These are phyloP conservation scores for Zizania palustris DNA, from an alignment of 202 grass and related monocot species.

Conservation along the genomic window DNA sequence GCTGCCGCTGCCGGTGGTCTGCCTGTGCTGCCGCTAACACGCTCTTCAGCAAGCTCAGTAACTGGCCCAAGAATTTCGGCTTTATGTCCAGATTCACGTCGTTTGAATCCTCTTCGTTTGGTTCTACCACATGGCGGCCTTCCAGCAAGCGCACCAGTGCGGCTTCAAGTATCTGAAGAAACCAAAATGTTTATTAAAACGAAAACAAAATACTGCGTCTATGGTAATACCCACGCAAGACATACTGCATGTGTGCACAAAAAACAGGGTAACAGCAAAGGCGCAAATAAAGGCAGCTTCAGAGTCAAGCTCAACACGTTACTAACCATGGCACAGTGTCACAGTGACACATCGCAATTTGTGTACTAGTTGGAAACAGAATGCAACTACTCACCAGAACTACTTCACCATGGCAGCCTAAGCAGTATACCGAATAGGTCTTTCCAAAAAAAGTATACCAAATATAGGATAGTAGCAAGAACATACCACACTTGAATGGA, in stretches of 20 bases:
- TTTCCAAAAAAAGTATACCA: background rate
- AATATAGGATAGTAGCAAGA: background rate
- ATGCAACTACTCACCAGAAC: constrained; percentile 6
- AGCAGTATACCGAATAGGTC: no score
- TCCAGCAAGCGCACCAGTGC: constrained; percentile 74
- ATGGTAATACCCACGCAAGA: background rate
- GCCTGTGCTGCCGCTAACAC: constrained; percentile 52
- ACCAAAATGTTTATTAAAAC: background rate
- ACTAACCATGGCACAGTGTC: background rate
- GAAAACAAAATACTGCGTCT: background rate
- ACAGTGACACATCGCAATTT: background rate
- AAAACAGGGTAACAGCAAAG: constrained; percentile 4
- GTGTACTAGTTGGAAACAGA: constrained; percentile 17
- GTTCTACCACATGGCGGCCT: constrained; percentile 72
- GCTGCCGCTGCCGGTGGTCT: constrained; percentile 45
- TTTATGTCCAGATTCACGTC: constrained; percentile 65
- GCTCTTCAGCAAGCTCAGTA: constrained; percentile 75
- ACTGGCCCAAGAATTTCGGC: constrained; percentile 73
- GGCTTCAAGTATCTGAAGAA: constrained; percentile 72
- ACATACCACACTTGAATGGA: constrained; percentile 70
- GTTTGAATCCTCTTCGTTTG: constrained; percentile 44
- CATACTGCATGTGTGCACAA: background rate
- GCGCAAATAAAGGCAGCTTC: background rate
- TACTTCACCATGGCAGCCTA: background rate
- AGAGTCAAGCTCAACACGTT: constrained; percentile 3